A percentile compares a stretch with the other conserved stretches of the same genome.
Evolutionary conservation across 352 stramenopile genomes (phyloP).

Genomic region (Pythium dissotocum): DNA sequence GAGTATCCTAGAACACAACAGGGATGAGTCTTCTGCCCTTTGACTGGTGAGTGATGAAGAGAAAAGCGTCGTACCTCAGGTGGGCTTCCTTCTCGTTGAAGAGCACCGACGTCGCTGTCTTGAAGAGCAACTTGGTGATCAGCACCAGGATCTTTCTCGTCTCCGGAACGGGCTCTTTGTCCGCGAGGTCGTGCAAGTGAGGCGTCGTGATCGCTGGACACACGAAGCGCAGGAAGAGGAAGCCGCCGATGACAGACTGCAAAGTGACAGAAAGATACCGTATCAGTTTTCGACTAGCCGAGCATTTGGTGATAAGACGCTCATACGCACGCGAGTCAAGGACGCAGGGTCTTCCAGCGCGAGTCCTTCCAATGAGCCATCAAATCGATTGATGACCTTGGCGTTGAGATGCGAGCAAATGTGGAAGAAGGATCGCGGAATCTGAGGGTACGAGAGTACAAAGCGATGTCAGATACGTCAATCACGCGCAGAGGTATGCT

Average conservation of each 20-base stretch:
- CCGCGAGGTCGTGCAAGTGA: constrained; percentile 79
- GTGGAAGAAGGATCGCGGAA: constrained; percentile 43
- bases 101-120: constrained; percentile 83
- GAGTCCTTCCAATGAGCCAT: constrained; percentile 38
- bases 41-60: neutral
- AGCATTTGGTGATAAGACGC: neutral
- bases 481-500: no score
- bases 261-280: neutral
- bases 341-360: constrained; percentile 32
- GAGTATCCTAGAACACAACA: constrained; percentile 42
- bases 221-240: constrained; percentile 88
- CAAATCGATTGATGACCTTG: constrained; percentile 43
- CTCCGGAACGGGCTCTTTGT: constrained; percentile 65
- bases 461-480: neutral
- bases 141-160: constrained; percentile 85
- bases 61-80: constrained; percentile 46
- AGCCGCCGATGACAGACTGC: constrained; percentile 84
- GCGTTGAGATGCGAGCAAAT: constrained; percentile 49
- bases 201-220: constrained; percentile 87
- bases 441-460: constrained; percentile 21
- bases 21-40: neutral
- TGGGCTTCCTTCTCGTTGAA: constrained; percentile 85
- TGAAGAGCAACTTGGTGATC: constrained; percentile 88
- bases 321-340: constrained; percentile 29
- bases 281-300: neutral